Evolutionary conservation across 1,284 basidiomycete genomes (phyloP).

Genomic region (Leccinum cinnamomeum): DNA sequence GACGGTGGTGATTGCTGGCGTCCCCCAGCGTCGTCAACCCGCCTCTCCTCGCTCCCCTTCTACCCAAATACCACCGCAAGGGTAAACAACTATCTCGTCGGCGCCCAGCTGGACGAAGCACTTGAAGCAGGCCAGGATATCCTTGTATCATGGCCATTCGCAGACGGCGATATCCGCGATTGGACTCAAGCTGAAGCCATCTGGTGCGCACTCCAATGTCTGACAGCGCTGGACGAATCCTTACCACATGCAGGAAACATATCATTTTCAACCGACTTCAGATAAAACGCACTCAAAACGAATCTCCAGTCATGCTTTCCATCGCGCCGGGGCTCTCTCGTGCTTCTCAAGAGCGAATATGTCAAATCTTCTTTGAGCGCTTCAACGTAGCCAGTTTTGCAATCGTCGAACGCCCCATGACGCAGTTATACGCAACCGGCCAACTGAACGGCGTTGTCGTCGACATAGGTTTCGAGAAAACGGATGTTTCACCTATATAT

Average conservation of each 20-base stretch:
- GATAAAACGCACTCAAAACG: conserved; percentile 82
- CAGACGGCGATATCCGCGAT: conserved; percentile 71
- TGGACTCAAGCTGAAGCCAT: conserved; percentile 92
- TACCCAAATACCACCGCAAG: conserved; percentile 42
- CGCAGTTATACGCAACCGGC: conserved; percentile 83
- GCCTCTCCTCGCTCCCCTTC: conserved; percentile 48
- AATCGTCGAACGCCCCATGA: conserved; percentile 82
- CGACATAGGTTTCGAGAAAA: conserved; percentile 78
- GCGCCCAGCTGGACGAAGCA: conserved; percentile 78
- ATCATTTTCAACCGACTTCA: conserved; percentile 77
- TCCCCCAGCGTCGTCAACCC: conserved; percentile 45
- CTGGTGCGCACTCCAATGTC: conserved; percentile 54
- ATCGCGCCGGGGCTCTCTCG: conserved; percentile 73
- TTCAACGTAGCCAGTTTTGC: conserved; percentile 90
- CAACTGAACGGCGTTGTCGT: conserved; percentile 79
- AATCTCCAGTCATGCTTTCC: conserved; percentile 81
- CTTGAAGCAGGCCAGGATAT: conserved; percentile 71
- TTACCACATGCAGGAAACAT: conserved; percentile 66
- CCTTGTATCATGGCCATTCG: conserved; percentile 83
- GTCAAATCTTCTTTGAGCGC: conserved; percentile 92
- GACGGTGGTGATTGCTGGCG: conserved; percentile 35
- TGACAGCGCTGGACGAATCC: not conserved
- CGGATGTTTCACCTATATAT: conserved; percentile 77
- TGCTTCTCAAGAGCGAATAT: conserved; percentile 70
- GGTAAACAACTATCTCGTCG: conserved; percentile 85